Evolutionary conservation across 768 basidiomycete genomes (phyloP).

Genomic region (Calocybe cyanea): DNA sequence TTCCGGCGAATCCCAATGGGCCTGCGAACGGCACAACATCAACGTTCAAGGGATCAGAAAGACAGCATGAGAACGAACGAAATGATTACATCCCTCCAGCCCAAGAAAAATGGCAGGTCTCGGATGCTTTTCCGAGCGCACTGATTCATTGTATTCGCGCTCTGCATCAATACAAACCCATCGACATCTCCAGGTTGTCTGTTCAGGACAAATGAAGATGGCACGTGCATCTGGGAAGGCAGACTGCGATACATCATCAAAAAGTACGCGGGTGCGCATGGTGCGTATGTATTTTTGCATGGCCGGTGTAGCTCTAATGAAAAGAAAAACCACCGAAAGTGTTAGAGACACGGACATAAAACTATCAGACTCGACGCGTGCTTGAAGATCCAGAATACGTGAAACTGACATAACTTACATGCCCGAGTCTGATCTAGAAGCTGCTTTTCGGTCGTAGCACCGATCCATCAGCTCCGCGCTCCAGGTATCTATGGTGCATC

Average conservation of each 20-base stretch:
- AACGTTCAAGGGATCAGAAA: background rate
- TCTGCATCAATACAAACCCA: constrained; percentile 17
- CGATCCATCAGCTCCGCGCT: constrained; percentile 16
- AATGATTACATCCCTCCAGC: constrained; percentile 26
- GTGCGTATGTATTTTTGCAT: constrained; percentile 18
- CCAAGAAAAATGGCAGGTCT: constrained; percentile 19
- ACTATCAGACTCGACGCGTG: too few relatives aligned
- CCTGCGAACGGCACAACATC: background rate
- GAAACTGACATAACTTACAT: background rate
- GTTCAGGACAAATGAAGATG: background rate
- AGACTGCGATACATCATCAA: constrained; percentile 11
- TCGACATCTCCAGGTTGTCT: constrained; percentile 3
- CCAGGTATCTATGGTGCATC: constrained; percentile 17
- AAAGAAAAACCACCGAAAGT: background rate
- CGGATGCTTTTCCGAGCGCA: constrained; percentile 15
- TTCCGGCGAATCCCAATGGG: constrained; percentile 8
- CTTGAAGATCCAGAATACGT: too few relatives aligned
- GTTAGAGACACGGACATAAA: too few relatives aligned
- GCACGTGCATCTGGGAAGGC: background rate
- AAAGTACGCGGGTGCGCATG: constrained; percentile 14
- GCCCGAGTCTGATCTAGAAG: constrained; percentile 4
- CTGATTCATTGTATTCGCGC: constrained; percentile 14
- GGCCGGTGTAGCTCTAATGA: too few relatives aligned
- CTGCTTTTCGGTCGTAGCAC: constrained; percentile 15
- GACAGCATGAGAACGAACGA: constrained; percentile 20